Base-by-base conservation (phyloP, 768 basidiomycete species). In the Termitomyces eurrhizus region DNA sequence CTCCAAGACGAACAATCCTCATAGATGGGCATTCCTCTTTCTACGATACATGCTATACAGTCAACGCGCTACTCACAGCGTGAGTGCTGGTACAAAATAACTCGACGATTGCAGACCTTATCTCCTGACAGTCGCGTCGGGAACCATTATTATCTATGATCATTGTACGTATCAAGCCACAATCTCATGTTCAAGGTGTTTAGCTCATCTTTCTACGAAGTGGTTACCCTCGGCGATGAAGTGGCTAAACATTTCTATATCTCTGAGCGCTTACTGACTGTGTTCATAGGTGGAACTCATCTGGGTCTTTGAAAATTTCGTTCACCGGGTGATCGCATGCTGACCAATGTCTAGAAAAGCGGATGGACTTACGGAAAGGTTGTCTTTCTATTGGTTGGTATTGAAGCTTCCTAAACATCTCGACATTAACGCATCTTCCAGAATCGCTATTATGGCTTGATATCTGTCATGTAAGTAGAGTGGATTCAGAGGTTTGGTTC, bases 391-490 rank as follows among this genome's bases (percentile, higher is more conserved):
- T 42, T 84, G 59, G 85, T 85, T 62, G 65, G 78, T 51, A 26
- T 45, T 33, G 48, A 33, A 42, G 32, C 24, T 7, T 7, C 4
- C 4, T 9, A 9, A 21, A 42, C 35, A 42, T 55, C 21, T 35
- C 45, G 29, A 29, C 29, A 39, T 58, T 60, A n/a, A 55, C 24
- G 3, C 39, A 57, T 5, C 24, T 16, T 37, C 7, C 62, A 85
- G 85, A 85, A 85, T 70, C 83, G 85, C 16, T 87, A 86, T 67
- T 85, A 83, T 69, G 74, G 78, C 13, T 66, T 85, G 61, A 66
- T 73, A 67, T 78, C 77, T 35, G 80, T 81, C 42, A 62, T 82
- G 85, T 87, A 67, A 66, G 83, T 74, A 39, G 45, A 18, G 7
- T 42, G 14, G 8, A 44, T 7, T 59, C 5, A 52, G 36, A 45